Evolutionary conservation across 495 filamentous ascomycete genomes (phyloP).

Genomic region (Xylaria grammica): DNA sequence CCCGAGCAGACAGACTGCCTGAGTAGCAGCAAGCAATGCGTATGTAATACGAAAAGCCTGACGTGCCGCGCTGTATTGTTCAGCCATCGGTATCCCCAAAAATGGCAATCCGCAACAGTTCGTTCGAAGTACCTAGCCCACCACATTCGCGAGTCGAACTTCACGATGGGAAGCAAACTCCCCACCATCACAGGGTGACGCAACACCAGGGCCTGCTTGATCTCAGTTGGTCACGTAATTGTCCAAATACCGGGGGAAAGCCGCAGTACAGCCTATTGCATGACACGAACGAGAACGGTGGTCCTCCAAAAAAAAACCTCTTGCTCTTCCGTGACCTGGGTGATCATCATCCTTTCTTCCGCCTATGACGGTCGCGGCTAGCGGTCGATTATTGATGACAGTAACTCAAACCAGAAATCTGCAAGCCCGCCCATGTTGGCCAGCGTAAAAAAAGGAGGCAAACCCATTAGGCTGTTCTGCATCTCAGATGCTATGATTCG

Average conservation of each 20-base stretch:
- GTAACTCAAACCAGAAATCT: too few relatives aligned
- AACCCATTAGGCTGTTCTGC: background rate
- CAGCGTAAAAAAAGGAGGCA: background rate
- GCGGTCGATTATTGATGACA: too few relatives aligned
- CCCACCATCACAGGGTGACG: background rate
- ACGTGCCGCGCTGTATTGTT: background rate
- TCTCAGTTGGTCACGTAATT: background rate
- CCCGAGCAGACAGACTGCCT: too few relatives aligned
- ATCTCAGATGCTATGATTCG: background rate
- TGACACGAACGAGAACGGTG: background rate
- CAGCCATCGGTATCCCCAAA: constrained; percentile 3
- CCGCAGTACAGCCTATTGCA: background rate
- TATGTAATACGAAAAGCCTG: background rate
- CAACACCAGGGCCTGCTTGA: background rate
- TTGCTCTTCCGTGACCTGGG: too few relatives aligned
- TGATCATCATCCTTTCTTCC: too few relatives aligned
- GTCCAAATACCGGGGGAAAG: background rate
- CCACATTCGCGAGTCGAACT: background rate
- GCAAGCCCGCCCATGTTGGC: background rate
- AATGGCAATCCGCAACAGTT: constrained; percentile 9
- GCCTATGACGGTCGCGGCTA: too few relatives aligned
- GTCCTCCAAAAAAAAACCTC: background rate
- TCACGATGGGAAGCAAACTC: background rate
- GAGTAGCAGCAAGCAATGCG: too few relatives aligned
- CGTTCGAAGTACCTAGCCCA: background rate